phyloP scores from a whole-genome alignment of 1,284 basidiomycete species.

The Tausonia pullulans region DNA sequence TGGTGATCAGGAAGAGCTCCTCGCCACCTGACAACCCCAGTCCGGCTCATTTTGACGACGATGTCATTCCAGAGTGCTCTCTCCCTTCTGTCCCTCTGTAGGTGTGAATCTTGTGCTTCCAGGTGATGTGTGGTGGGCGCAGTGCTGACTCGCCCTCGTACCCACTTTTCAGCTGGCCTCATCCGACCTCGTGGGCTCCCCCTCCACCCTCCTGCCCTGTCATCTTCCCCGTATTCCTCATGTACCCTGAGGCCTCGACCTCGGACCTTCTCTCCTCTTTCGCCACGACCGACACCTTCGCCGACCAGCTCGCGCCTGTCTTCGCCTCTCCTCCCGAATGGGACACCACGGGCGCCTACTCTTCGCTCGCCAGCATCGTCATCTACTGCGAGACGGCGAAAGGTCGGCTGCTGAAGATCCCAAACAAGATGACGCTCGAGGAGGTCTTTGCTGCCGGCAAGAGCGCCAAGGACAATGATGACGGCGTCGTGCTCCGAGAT shows the following conservation, averaged over 20 bases:
- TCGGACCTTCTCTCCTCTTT: slow-evolving; percentile 82
- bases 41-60: slow-evolving; percentile 41
- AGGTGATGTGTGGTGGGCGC: slow-evolving; percentile 30
- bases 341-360: slow-evolving; percentile 67
- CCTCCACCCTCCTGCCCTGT: slow-evolving; percentile 48
- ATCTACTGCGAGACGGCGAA: slow-evolving; percentile 73
- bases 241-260: slow-evolving; percentile 80
- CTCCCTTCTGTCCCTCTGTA: slow-evolving; percentile 19
- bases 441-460: slow-evolving; percentile 49
- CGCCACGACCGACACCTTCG: slow-evolving; percentile 72
- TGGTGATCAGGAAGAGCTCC: slow-evolving; percentile 41
- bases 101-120: slow-evolving; percentile 5
- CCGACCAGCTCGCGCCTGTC: slow-evolving; percentile 65
- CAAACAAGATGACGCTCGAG: slow-evolving; percentile 70
- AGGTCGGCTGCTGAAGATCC: slow-evolving; percentile 73
- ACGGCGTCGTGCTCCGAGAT: slow-evolving; percentile 76
- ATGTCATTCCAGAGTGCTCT: slow-evolving; percentile 25
- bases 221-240: slow-evolving; percentile 76
- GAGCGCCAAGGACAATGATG: slow-evolving; percentile 27
- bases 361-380: slow-evolving; percentile 47
- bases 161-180: slow-evolving; percentile 41
- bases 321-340: slow-evolving; percentile 57
- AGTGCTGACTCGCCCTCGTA: slow-evolving; percentile 29
- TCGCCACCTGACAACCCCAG: slow-evolving; percentile 46
- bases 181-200: slow-evolving; percentile 44